Conservation (phyloP, 805 yeast genomes). For the Nakazawaea holstii region DNA sequence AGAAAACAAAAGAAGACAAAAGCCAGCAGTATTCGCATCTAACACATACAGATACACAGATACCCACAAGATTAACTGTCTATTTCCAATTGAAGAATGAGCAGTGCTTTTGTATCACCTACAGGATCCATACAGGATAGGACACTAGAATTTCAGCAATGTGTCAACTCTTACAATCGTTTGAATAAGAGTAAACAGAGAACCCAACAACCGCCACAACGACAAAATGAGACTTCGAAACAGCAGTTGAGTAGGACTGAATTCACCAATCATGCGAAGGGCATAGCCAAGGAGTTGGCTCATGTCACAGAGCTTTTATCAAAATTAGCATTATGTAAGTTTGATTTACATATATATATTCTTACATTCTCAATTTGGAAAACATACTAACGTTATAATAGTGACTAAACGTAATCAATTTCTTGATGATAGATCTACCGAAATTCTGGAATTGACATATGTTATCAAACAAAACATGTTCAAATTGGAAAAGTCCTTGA, state of each 20-base stretch:
- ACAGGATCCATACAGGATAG: constrained; percentile 60
- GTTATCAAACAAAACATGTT: constrained; percentile 84
- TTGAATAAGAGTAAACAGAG: constrained; percentile 38
- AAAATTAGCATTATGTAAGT: constrained; percentile 57
- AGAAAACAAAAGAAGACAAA: neutral
- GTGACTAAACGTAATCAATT: constrained; percentile 86
- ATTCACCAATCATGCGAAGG: constrained; percentile 67
- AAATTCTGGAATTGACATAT: constrained; percentile 86
- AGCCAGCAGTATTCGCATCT: too few relatives aligned
- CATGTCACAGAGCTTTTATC: constrained; percentile 77
- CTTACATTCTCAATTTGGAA: neutral
- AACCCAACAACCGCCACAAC: constrained; percentile 16
- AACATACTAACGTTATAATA: constrained; percentile 8
- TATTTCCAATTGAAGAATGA: neutral
- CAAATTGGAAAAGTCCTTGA: constrained; percentile 67
- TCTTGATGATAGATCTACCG: constrained; percentile 91
- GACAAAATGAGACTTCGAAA: constrained; percentile 9
- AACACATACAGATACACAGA: too few relatives aligned
- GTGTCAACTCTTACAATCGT: constrained; percentile 72
- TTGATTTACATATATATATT: neutral
- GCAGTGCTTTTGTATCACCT: neutral
- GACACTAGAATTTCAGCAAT: constrained; percentile 88
- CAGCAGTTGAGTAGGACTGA: constrained; percentile 46
- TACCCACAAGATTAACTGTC: too few relatives aligned
- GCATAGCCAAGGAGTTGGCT: constrained; percentile 84